Evolutionary conservation across 495 filamentous ascomycete species (phyloP).

Genomic region (Achaetomiella virescens): DNA sequence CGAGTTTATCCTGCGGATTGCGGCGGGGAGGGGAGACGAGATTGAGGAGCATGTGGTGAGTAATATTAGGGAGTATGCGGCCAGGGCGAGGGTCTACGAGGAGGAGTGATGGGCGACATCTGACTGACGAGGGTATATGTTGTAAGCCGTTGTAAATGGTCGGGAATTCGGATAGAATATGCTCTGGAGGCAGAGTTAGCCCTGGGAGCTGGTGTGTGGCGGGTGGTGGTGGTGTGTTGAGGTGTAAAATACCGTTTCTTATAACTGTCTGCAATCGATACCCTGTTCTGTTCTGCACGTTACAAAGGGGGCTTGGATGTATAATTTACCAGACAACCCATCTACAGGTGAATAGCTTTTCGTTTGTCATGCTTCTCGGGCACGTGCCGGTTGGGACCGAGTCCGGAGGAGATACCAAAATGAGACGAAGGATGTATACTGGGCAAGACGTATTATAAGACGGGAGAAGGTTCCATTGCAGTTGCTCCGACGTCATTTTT

Average conservation of each 20-base stretch:
- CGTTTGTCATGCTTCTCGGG: too few species aligned
- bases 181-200: too few species aligned
- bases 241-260: not conserved
- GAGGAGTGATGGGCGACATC: constrained; percentile 20
- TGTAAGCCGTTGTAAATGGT: not conserved
- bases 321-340: too few species aligned
- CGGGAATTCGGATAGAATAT: too few species aligned
- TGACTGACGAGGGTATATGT: not conserved
- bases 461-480: not conserved
- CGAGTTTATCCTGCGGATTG: constrained; percentile 81
- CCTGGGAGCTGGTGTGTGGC: too few species aligned
- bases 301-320: not conserved
- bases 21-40: constrained; percentile 74
- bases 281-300: too few species aligned
- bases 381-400: too few species aligned
- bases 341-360: too few species aligned
- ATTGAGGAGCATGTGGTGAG: constrained; percentile 74
- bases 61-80: constrained; percentile 73
- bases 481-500: constrained; percentile 4
- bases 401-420: too few species aligned
- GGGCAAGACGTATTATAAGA: too few species aligned
- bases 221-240: not conserved
- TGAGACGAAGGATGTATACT: too few species aligned
- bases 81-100: constrained; percentile 65
- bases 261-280: not conserved